phyloP scores from a whole-genome alignment of 2,329 filamentous ascomycete species.

The Diaporthe longicolla region DNA sequence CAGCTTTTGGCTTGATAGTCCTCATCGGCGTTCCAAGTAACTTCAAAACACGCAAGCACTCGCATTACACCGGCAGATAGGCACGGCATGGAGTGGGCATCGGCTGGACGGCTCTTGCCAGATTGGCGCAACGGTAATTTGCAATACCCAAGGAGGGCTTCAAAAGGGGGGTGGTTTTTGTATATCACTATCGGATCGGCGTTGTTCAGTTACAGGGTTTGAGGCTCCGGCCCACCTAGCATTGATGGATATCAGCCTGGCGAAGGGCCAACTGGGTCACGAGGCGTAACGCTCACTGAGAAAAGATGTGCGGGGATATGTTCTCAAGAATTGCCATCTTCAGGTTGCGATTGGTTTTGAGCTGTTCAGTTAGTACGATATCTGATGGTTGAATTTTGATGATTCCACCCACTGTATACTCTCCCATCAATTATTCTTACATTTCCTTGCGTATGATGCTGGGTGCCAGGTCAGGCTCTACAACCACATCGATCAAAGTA shows the following conservation, averaged over 20 bases:
- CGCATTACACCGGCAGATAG: constrained; percentile 18
- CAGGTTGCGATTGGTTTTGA: constrained; percentile 24
- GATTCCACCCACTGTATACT: constrained; percentile 23
- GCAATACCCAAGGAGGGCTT: constrained; percentile 35
- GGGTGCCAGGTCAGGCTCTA: too few species aligned
- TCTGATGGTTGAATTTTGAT: constrained; percentile 27
- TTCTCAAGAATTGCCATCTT: background rate
- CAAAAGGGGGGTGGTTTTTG: constrained; percentile 24
- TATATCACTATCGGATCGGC: constrained; percentile 27
- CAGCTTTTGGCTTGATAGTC: background rate
- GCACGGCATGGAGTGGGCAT: constrained; percentile 20
- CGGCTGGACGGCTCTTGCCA: constrained; percentile 31
- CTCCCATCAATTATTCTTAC: constrained; percentile 11
- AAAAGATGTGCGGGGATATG: constrained; percentile 4
- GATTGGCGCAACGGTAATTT: constrained; percentile 40
- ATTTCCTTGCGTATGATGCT: background rate
- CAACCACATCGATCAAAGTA: background rate
- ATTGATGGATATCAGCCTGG: constrained; percentile 33
- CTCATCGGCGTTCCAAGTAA: background rate
- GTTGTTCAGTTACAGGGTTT: constrained; percentile 31
- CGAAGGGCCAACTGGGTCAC: constrained; percentile 25
- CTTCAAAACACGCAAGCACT: background rate
- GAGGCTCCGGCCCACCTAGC: constrained; percentile 31
- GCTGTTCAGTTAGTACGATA: constrained; percentile 39
- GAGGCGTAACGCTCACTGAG: constrained; percentile 33